These are phyloP conservation scores for Boletus reticuloceps DNA, from an alignment of 768 basidiomycete genomes.

Conservation along the genomic window DNA sequence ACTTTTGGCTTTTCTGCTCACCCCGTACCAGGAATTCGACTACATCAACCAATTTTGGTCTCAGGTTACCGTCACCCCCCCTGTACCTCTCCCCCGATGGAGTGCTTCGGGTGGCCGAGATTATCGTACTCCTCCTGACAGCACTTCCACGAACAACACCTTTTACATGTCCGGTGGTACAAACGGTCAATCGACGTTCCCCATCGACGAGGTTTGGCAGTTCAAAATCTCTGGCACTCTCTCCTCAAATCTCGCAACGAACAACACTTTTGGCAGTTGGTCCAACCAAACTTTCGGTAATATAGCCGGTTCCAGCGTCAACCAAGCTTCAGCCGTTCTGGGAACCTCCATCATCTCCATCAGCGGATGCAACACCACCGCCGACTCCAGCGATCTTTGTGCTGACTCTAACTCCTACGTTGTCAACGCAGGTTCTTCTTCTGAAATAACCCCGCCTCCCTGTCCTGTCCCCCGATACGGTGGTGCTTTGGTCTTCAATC, in stretches of 20 bases:
- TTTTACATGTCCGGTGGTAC: conserved; percentile 75
- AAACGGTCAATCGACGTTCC: conserved; percentile 41
- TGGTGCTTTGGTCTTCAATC: conserved; percentile 59
- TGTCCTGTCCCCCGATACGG: conserved; percentile 70
- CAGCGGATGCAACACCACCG: conserved; percentile 58
- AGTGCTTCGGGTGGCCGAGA: conserved; percentile 77
- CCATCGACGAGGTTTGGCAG: conserved; percentile 70
- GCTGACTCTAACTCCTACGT: conserved; percentile 60
- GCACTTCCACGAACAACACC: conserved; percentile 55
- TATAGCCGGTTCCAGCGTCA: conserved; percentile 33
- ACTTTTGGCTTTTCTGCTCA: conserved; percentile 3
- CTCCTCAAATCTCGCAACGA: conserved; percentile 58
- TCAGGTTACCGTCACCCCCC: conserved; percentile 47
- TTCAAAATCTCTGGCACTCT: conserved; percentile 67
- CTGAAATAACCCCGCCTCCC: conserved; percentile 38
- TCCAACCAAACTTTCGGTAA: conserved; percentile 41
- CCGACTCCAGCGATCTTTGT: conserved; percentile 44
- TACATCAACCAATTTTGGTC: conserved; percentile 78
- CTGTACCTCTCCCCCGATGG: conserved; percentile 62
- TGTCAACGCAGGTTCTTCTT: conserved; percentile 31
- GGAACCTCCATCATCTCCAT: conserved; percentile 49
- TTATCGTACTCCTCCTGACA: conserved; percentile 36
- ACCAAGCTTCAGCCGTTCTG: conserved; percentile 60
- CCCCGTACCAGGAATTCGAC: conserved; percentile 62
- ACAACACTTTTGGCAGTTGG: conserved; percentile 58